Conservation (phyloP, 2,329 filamentous ascomycete species). For the Lachnellula arida region DNA sequence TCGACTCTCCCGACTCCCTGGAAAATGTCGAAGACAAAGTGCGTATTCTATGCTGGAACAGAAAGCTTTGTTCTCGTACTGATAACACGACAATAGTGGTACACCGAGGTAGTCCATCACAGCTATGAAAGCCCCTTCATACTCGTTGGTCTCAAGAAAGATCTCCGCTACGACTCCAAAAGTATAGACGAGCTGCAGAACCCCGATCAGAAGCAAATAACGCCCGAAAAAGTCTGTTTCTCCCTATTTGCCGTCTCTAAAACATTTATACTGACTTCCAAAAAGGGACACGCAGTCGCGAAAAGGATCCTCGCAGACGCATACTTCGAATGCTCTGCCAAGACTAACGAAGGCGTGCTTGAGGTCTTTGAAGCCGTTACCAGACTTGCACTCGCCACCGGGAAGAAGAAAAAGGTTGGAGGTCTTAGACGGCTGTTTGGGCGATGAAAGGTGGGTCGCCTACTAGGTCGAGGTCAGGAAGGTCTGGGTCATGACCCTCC, state of each 20-base stretch:
- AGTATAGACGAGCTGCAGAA: constrained; percentile 98
- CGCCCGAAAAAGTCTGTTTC: constrained; percentile 82
- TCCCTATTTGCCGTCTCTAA: not conserved
- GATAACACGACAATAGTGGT: constrained; percentile 72
- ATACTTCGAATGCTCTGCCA: constrained; percentile 99
- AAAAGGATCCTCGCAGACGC: constrained; percentile 94
- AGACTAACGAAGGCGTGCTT: constrained; percentile 97
- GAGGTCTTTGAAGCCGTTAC: constrained; percentile 99
- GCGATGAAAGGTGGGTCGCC: too few species aligned
- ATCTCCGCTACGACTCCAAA: constrained; percentile 96
- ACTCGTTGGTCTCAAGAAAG: constrained; percentile 98
- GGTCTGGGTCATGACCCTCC: too few species aligned
- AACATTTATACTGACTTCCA: constrained; percentile 14
- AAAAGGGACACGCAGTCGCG: constrained; percentile 86
- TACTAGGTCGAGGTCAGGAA: too few species aligned
- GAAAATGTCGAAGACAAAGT: constrained; percentile 99
- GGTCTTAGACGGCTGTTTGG: too few species aligned
- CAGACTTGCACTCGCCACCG: constrained; percentile 82
- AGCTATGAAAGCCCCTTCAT: constrained; percentile 98
- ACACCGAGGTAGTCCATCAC: constrained; percentile 98
- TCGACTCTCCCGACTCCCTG: constrained; percentile 97
- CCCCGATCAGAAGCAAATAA: constrained; percentile 98
- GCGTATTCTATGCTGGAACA: constrained; percentile 31
- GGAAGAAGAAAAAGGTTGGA: constrained; percentile 44
- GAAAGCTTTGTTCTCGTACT: constrained; percentile 25